Conservation (phyloP, 345 rosid genomes). For the Kernera saxatilis region DNA sequence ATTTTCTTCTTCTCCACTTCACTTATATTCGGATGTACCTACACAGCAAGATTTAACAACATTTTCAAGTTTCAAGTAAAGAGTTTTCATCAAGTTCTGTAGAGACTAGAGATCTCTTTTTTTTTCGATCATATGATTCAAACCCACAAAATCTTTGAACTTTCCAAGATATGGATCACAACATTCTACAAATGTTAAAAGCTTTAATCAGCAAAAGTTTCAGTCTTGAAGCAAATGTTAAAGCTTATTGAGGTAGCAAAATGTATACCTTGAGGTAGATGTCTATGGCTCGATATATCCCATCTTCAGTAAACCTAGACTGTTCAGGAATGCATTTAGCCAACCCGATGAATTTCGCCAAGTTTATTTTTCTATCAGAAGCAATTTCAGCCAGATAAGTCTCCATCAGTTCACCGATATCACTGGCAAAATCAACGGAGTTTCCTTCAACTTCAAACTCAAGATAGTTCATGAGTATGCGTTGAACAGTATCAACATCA, state of each 20-base stretch:
- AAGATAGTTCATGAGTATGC: slow-evolving; percentile 70
- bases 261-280: slow-evolving; percentile 73
- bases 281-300: slow-evolving; percentile 79
- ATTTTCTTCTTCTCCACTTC: slow-evolving; percentile 89
- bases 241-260: background rate
- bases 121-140: background rate
- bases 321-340: slow-evolving; percentile 70
- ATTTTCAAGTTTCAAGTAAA: background rate
- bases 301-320: slow-evolving; percentile 73
- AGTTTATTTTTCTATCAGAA: slow-evolving; percentile 53
- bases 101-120: background rate
- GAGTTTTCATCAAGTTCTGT: background rate
- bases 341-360: slow-evolving; percentile 48
- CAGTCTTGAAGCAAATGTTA: background rate
- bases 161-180: background rate
- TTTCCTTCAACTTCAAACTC: slow-evolving; percentile 48
- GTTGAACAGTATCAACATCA: slow-evolving; percentile 75
- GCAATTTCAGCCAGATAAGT: slow-evolving; percentile 77
- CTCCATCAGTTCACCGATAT: slow-evolving; percentile 78
- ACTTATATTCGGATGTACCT: slow-evolving; percentile 76
- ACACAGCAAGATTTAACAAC: background rate
- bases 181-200: background rate
- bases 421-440: slow-evolving; percentile 2
- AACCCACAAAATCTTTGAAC: background rate
- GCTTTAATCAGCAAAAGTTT: background rate